A percentile compares a stretch with the other conserved stretches of the same genome.
phyloP scores from a whole-genome alignment of 371 early-diverging fungal genomes.

The Conidiobolus incongruus region DNA sequence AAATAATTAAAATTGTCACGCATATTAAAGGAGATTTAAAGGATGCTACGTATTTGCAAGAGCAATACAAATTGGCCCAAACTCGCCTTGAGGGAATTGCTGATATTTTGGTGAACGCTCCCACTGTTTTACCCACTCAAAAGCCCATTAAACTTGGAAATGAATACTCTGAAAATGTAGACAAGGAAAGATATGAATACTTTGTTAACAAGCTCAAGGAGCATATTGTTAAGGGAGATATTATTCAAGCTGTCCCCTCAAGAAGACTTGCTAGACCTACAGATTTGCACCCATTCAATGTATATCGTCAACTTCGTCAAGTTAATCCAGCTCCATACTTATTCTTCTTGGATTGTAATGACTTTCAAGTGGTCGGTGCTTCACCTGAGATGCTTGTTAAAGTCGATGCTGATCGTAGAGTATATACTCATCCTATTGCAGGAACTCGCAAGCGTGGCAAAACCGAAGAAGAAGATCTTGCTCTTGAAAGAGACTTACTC shows the following conservation, averaged over 20 bases:
- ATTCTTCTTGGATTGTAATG: slow-evolving; percentile 84
- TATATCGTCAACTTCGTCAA: slow-evolving; percentile 82
- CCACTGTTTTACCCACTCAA: slow-evolving; percentile 25
- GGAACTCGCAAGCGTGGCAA: slow-evolving; percentile 84
- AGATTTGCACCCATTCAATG: slow-evolving; percentile 84
- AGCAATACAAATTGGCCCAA: slow-evolving; percentile 35
- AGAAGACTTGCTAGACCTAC: slow-evolving; percentile 75
- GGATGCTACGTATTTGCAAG: slow-evolving; percentile 21
- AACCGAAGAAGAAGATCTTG: slow-evolving; percentile 57
- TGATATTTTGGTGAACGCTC: slow-evolving; percentile 14
- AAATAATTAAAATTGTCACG: slow-evolving; percentile 68
- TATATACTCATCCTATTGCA: slow-evolving; percentile 88
- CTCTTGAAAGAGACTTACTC: slow-evolving; percentile 58
- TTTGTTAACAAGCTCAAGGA: slow-evolving; percentile 74
- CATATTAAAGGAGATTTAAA: slow-evolving; percentile 53
- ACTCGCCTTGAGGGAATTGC: slow-evolving; percentile 38
- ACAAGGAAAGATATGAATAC: slow-evolving; percentile 64
- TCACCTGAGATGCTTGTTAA: slow-evolving; percentile 94
- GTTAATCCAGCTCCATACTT: slow-evolving; percentile 97
- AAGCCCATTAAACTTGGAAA: slow-evolving; percentile 17
- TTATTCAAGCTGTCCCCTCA: slow-evolving; percentile 91
- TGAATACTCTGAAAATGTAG: slow-evolving; percentile 54
- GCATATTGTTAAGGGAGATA: slow-evolving; percentile 84
- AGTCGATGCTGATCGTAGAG: slow-evolving; percentile 54
- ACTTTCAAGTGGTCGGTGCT: slow-evolving; percentile 88